Percentiles rank a stretch among this genome's conserved stretches.
Conservation (phyloP, 176 grass and related monocot genomes). For the Rhynchospora tenuis region DNA sequence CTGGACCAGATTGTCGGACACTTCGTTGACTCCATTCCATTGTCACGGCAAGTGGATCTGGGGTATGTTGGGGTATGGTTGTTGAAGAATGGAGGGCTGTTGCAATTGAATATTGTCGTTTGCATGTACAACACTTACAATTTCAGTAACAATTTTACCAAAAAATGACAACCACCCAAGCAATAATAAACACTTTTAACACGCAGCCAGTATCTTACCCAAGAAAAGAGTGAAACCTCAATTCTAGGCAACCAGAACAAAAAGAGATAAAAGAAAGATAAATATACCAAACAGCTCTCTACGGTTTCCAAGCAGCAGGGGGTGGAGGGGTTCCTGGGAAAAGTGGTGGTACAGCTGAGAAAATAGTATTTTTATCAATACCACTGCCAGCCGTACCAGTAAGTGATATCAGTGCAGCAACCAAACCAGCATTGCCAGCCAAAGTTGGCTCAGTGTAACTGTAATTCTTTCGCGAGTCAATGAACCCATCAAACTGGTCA, state of each 20-base stretch:
- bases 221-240: background rate
- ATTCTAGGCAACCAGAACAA: constrained; percentile 30
- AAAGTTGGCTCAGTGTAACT: constrained; percentile 71
- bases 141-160: background rate
- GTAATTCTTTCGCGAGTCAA: constrained; percentile 37
- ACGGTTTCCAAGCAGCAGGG: constrained; percentile 61
- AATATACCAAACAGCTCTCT: constrained; percentile 8
- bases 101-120: background rate
- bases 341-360: constrained; percentile 76
- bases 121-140: background rate
- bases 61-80: too few species aligned
- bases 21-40: too few species aligned
- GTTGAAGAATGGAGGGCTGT: too few species aligned
- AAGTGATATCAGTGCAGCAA: constrained; percentile 58
- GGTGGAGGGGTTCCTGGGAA: constrained; percentile 60
- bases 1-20: too few species aligned
- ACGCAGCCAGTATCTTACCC: background rate
- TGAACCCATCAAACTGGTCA: constrained; percentile 53
- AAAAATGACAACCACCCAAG: background rate
- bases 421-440: constrained; percentile 70
- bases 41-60: too few species aligned
- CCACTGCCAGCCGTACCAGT: constrained; percentile 38
- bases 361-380: constrained; percentile 83
- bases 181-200: background rate
- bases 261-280: constrained; percentile 16